These are phyloP conservation scores for Thraustochytrium sp. DNA, from an alignment of 352 stramenopile species.

Conservation along the genomic window DNA sequence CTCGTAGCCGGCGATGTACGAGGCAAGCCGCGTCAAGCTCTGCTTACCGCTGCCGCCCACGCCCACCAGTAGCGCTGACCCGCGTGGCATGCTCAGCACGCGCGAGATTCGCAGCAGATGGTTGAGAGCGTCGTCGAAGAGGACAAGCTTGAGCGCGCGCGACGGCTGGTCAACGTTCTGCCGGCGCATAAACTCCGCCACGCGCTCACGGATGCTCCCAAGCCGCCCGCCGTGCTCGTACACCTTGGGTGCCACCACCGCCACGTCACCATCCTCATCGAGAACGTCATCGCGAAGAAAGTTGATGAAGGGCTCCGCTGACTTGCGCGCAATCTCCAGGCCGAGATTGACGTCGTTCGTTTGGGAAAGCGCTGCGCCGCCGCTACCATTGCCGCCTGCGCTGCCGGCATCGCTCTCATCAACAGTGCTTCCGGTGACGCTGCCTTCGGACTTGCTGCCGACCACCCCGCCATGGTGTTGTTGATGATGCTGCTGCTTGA, in stretches of 20 bases:
- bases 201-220: constrained; percentile 78
- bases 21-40: constrained; percentile 86
- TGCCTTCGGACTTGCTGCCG: too few relatives aligned
- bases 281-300: constrained; percentile 94
- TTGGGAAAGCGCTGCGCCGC: neutral
- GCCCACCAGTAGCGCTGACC: constrained; percentile 89
- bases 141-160: constrained; percentile 90
- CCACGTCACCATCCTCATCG: constrained; percentile 84
- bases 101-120: constrained; percentile 92
- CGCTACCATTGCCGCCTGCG: too few relatives aligned
- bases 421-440: neutral
- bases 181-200: constrained; percentile 89
- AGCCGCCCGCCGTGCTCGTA: constrained; percentile 91
- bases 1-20: constrained; percentile 88
- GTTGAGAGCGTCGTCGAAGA: constrained; percentile 95
- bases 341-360: neutral
- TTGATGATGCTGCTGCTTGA: constrained; percentile 37
- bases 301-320: constrained; percentile 86
- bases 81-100: constrained; percentile 90
- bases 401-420: neutral
- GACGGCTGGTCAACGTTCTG: constrained; percentile 94
- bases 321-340: constrained; percentile 9
- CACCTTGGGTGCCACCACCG: constrained; percentile 89
- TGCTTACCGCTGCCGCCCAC: constrained; percentile 95
- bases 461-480: neutral